Percentiles rank a stretch among this genome's conserved stretches.
Evolutionary conservation across 345 rosid genomes (phyloP).

Genomic region (Zanthoxylum bungeanum): DNA sequence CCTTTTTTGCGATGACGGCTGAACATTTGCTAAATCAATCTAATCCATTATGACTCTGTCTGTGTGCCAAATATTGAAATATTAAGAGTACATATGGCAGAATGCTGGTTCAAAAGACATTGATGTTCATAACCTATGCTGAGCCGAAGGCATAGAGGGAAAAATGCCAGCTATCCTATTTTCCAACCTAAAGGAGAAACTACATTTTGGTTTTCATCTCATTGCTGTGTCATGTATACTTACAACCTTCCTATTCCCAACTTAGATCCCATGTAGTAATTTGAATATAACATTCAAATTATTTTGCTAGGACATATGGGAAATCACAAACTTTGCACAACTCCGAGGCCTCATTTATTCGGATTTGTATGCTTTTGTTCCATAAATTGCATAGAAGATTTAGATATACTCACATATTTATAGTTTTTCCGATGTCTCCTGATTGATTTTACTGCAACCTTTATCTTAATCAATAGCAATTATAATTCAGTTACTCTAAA

Average conservation of each 20-base stretch:
- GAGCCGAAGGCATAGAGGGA: neutral
- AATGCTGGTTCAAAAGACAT: neutral
- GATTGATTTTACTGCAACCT: neutral
- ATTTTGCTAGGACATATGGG: neutral
- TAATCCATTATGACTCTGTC: neutral
- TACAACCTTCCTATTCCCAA: neutral
- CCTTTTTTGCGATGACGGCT: neutral
- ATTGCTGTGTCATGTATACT: neutral
- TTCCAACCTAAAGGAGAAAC: neutral
- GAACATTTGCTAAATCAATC: slow-evolving; percentile 5
- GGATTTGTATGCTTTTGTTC: neutral
- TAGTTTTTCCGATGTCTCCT: neutral
- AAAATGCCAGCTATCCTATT: neutral
- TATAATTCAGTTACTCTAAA: neutral
- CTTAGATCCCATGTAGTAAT: neutral
- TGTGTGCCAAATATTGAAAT: neutral
- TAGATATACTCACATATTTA: too few relatives aligned
- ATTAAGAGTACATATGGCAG: too few relatives aligned
- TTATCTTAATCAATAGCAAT: neutral
- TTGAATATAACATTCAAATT: neutral
- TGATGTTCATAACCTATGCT: neutral
- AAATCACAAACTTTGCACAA: neutral
- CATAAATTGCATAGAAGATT: neutral
- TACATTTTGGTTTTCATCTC: neutral
- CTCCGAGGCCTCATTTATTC: neutral